Conservation (phyloP, 768 basidiomycete genomes). For the Boletus rubescentipes region DNA sequence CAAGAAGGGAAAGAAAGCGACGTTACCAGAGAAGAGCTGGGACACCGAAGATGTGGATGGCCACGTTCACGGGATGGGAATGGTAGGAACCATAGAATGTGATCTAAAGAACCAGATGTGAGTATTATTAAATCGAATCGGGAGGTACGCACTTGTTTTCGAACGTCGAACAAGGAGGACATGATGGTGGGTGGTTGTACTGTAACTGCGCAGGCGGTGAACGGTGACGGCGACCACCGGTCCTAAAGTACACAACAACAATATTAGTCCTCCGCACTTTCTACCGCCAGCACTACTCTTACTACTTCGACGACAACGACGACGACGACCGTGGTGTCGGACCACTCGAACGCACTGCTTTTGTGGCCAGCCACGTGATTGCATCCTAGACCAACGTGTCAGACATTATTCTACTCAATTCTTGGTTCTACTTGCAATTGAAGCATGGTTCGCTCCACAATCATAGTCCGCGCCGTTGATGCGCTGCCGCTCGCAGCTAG, state of each 20-base stretch:
- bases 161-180: conserved; percentile 58
- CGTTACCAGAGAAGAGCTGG: conserved; percentile 79
- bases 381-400: neutral
- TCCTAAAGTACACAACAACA: no score
- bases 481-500: conserved; percentile 91
- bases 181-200: conserved; percentile 26
- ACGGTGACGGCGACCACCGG: neutral
- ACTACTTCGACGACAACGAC: neutral
- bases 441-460: conserved; percentile 83
- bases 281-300: no score
- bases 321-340: neutral
- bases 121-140: conserved; percentile 10
- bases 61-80: conserved; percentile 74
- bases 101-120: conserved; percentile 48
- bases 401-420: neutral
- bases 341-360: no score
- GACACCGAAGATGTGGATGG: conserved; percentile 84
- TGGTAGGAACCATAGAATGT: conserved; percentile 95
- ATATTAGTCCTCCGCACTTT: no score
- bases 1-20: conserved; percentile 9
- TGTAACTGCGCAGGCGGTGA: no score
- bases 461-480: conserved; percentile 81
- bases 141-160: conserved; percentile 56
- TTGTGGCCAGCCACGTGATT: conserved; percentile 15
- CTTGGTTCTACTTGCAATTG: neutral